These are phyloP conservation scores for Colletotrichum sp. DNA, from an alignment of 2,329 filamentous ascomycete species.

Conservation along the genomic window DNA sequence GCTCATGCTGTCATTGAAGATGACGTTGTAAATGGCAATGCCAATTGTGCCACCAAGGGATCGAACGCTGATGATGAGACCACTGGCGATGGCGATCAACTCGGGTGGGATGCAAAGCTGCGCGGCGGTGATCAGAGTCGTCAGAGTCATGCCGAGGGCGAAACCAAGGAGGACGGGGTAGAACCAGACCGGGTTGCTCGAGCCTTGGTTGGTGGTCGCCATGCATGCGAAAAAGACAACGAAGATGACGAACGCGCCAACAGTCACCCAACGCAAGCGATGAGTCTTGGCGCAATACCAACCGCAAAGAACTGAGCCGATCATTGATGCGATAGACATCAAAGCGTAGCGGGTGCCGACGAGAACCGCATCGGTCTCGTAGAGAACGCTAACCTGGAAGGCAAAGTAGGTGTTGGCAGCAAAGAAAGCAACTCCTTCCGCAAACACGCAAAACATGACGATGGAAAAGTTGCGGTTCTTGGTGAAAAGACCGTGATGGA, in stretches of 20 bases:
- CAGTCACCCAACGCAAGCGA: constrained; percentile 29
- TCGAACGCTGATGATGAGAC: constrained; percentile 41
- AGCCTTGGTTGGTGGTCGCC: constrained; percentile 33
- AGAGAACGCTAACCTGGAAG: constrained; percentile 40
- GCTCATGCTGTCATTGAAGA: constrained; percentile 32
- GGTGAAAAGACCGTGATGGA: constrained; percentile 43
- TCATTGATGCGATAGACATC: constrained; percentile 33
- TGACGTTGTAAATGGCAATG: constrained; percentile 39
- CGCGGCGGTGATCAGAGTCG: constrained; percentile 38
- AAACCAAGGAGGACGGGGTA: constrained; percentile 40
- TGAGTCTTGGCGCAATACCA: constrained; percentile 33
- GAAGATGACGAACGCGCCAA: constrained; percentile 30
- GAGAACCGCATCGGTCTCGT: constrained; percentile 38
- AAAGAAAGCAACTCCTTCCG: constrained; percentile 43
- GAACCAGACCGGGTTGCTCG: constrained; percentile 35
- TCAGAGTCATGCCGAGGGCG: constrained; percentile 38
- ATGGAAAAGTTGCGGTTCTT: constrained; percentile 40
- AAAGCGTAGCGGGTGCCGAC: constrained; percentile 38
- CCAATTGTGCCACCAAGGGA: constrained; percentile 43
- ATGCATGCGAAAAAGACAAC: constrained; percentile 38
- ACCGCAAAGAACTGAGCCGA: constrained; percentile 33
- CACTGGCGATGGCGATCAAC: constrained; percentile 40
- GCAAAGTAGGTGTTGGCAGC: constrained; percentile 47
- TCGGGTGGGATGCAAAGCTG: constrained; percentile 42
- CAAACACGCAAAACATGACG: constrained; percentile 37